Base-by-base conservation (phyloP, 176 grass and related monocot genomes). In the Calamus simplicifolius region DNA sequence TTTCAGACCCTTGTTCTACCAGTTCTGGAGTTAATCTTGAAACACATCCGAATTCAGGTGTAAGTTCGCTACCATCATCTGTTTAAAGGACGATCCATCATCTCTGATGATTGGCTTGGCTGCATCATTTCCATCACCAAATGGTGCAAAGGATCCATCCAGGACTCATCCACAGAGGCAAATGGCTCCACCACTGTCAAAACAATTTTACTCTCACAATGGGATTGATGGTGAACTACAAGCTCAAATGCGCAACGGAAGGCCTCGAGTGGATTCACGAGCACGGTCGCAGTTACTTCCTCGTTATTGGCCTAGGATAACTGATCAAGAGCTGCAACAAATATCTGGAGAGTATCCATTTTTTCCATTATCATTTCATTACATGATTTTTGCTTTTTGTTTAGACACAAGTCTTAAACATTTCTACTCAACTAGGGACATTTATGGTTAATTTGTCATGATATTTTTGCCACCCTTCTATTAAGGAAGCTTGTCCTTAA, bases 251-350 rank as follows among this genome's bases (percentile, higher is more conserved):
- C 81, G 84, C 53, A 93, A 89, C 67, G 85, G 85, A 76, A 99
- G 85, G 58, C 73, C 84, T 23, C 68, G 87, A 80, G 59, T 98
- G 69, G 94, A 99, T 82, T 43, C 69, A 28, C 75, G 81, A 29
- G 76, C 75, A 25, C 86, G 94, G 49, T 66, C 88, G 56, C 81
- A 99, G 25, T 81, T 99, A 67, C 85, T 99, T 72, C 84, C 94
- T 16, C 94, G 94, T 52, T 86, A 99, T 79, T 89, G 94, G 94
- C 94, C 94, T 43, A 99, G 94, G 80, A 89, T 85, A 85, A 89
- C 94, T 43, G 88, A 88, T 68, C 85, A 99, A 81, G 94, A 99
- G 64, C 64, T 99, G 70, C 94, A 93, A n/a, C 76, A 89, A 68
- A 76, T 99, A 69, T 85, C 82, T 28, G 85, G 77, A 72, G 82